phyloP scores from a whole-genome alignment of 148 eudicot genomes.

The Rhododendron williamsianum region DNA sequence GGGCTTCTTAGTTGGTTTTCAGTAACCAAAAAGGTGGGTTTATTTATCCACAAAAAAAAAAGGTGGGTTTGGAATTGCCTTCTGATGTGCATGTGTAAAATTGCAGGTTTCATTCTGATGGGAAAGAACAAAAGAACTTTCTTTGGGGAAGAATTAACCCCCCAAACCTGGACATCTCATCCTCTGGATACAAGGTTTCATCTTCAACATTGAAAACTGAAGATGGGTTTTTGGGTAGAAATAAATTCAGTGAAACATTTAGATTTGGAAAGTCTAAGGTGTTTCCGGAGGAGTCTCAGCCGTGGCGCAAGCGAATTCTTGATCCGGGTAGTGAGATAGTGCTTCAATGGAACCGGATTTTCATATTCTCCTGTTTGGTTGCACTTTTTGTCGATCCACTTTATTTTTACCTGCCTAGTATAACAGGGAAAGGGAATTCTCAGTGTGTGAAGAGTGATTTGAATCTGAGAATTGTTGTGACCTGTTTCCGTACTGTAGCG shows the following conservation, averaged over 20 bases:
- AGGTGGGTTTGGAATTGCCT: constrained; percentile 1
- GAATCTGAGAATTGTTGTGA: constrained; percentile 66
- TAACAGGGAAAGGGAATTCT: constrained; percentile 41
- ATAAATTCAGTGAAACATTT: constrained; percentile 35
- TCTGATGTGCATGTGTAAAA: neutral
- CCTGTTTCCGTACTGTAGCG: constrained; percentile 71
- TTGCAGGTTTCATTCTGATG: constrained; percentile 74
- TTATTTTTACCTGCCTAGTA: constrained; percentile 72
- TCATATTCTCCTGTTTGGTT: constrained; percentile 71
- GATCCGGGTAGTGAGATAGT: constrained; percentile 94
- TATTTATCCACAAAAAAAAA: too few species aligned
- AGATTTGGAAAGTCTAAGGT: constrained; percentile 57
- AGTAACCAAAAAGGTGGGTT: neutral
- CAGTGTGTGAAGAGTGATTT: constrained; percentile 68
- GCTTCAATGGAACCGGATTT: constrained; percentile 80
- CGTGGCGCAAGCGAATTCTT: constrained; percentile 65
- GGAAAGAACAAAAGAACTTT: constrained; percentile 41
- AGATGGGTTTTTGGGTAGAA: constrained; percentile 32
- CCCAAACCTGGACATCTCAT: constrained; percentile 42
- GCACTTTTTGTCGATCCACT: constrained; percentile 92
- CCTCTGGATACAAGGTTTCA: constrained; percentile 48
- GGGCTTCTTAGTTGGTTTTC: neutral
- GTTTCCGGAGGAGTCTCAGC: constrained; percentile 44
- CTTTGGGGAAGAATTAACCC: constrained; percentile 48
- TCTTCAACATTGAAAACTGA: constrained; percentile 33